Conservation (phyloP, 164 flowering plant genomes). For the Annona cherimola region DNA sequence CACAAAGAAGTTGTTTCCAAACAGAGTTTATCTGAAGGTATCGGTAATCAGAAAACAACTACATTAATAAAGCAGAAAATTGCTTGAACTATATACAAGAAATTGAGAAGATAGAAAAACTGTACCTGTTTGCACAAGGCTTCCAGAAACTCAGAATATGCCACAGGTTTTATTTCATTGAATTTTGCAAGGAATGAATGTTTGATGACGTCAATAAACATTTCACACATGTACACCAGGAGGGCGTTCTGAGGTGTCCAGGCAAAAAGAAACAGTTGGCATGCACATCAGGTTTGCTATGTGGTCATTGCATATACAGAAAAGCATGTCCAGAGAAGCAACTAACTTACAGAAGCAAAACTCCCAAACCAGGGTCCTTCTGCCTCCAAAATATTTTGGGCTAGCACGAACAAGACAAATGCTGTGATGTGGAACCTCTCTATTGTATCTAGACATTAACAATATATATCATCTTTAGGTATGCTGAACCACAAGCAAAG, state of each 20-base stretch:
- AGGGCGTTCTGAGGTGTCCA: conserved; percentile 64
- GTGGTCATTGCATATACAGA: background rate
- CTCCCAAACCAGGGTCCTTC: conserved; percentile 93
- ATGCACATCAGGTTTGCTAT: background rate
- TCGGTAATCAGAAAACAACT: background rate
- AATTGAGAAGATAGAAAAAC: background rate
- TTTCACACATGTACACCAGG: conserved; percentile 74
- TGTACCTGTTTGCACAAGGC: conserved; percentile 92
- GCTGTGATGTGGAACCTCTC: conserved; percentile 96
- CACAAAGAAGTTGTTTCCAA: background rate
- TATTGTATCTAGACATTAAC: conserved; percentile 61
- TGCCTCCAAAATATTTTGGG: conserved; percentile 94
- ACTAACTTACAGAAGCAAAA: conserved; percentile 65
- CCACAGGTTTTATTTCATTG: conserved; percentile 80
- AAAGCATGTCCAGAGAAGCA: background rate
- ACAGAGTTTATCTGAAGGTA: background rate
- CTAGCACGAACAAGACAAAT: conserved; percentile 78
- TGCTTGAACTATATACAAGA: background rate
- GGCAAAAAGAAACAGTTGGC: conserved; percentile 7
- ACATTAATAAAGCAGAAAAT: background rate
- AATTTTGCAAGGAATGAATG: conserved; percentile 98
- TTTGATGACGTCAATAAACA: conserved; percentile 76
- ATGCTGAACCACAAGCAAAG: conserved; percentile 1
- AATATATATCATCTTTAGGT: conserved; percentile 5
- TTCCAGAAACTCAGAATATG: conserved; percentile 92